Evolutionary conservation across 2,329 filamentous ascomycete genomes (phyloP), one percentile per base, ranked within the genome.

Genomic region (Colletotrichum caudatum): DNA sequence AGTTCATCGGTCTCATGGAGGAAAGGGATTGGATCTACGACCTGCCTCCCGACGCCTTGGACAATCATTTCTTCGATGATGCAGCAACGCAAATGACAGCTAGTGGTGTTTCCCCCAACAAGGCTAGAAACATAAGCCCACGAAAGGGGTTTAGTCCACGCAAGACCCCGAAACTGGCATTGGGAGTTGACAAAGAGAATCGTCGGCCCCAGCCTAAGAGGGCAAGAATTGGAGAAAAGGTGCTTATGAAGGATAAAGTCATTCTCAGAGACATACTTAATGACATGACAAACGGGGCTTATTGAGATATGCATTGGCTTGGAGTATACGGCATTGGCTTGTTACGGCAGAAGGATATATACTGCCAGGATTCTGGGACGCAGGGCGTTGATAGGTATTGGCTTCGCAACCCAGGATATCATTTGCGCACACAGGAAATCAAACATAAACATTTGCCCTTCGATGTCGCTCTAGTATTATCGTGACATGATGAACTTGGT

Each of bases 231-330:
- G 90, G 90, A 0, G 87, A 87, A 63, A 88, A 87, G 74, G 85
- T 87, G 41, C 82, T 95, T 70, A 80, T 94, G 75, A 90, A 89
- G 70, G 89, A 88, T 46, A 90, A 90, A 76, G 88, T 90, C 46
- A 86, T 97, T 66, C 85, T 95, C 77, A 88, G 89, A 78, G 92
- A 95, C 84, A 90, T 97, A 74, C 84, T 94, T 76, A 94, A 96
- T 81, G 93, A 94, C 74, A 84, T 90, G 82, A 86, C 82, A 64
- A 81, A 84, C 69, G 83, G 83, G 75, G 82, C 78, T 77, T 84
- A 81, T 77, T 81, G 66, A 74, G 51, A 54, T 66, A 59, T 53
- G 48, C 35, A 44, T 53, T 26, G 14, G 35, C 14, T 69, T 72
- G 69, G 64, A 69, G 69, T 65, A 66, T 44, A 57, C 39, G 67